Percentiles rank a stretch among this genome's conserved stretches.
Conservation (phyloP, 805 yeast genomes). For the Ogataea minuta region DNA sequence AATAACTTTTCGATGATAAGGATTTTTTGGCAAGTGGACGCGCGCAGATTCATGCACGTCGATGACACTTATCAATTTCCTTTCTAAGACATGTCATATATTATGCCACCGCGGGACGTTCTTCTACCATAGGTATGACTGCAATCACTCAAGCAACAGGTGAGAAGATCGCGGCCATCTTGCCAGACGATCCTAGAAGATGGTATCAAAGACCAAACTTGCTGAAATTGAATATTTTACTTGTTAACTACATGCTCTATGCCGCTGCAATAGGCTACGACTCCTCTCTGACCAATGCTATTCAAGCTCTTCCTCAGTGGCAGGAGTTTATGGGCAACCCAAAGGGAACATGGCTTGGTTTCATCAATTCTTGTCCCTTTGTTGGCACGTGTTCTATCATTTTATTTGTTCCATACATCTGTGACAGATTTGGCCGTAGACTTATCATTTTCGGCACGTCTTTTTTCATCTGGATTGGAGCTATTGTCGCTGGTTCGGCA, state of each 20-base stretch:
- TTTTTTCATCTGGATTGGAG: slow-evolving; percentile 17
- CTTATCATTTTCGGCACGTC: slow-evolving; percentile 16
- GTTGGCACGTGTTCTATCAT: slow-evolving; percentile 19
- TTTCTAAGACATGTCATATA: no score
- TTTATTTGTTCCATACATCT: slow-evolving; percentile 18
- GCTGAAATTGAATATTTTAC: slow-evolving; percentile 11
- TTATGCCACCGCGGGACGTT: slow-evolving; percentile 7
- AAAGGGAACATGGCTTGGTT: slow-evolving; percentile 22
- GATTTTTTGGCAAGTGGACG: not conserved
- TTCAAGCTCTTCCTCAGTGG: slow-evolving; percentile 20
- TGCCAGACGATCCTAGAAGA: slow-evolving; percentile 17
- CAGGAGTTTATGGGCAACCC: slow-evolving; percentile 17
- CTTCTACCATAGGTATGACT: no score
- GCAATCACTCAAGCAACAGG: no score
- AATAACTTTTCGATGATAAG: no score
- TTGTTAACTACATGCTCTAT: slow-evolving; percentile 17
- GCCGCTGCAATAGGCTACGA: slow-evolving; percentile 23
- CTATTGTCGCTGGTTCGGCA: slow-evolving; percentile 17
- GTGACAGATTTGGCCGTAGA: slow-evolving; percentile 19
- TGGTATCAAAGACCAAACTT: slow-evolving; percentile 23
- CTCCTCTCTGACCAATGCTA: slow-evolving; percentile 20
- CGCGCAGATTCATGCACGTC: not conserved
- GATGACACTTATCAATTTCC: slow-evolving; percentile 1
- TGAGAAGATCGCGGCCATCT: slow-evolving; percentile 14
- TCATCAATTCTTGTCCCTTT: slow-evolving; percentile 20